Percentiles rank a stretch among this genome's conserved stretches.
These are phyloP conservation scores for Chaetomiaceae sp. DNA, from an alignment of 2,329 filamentous ascomycete species.

Conservation along the genomic window DNA sequence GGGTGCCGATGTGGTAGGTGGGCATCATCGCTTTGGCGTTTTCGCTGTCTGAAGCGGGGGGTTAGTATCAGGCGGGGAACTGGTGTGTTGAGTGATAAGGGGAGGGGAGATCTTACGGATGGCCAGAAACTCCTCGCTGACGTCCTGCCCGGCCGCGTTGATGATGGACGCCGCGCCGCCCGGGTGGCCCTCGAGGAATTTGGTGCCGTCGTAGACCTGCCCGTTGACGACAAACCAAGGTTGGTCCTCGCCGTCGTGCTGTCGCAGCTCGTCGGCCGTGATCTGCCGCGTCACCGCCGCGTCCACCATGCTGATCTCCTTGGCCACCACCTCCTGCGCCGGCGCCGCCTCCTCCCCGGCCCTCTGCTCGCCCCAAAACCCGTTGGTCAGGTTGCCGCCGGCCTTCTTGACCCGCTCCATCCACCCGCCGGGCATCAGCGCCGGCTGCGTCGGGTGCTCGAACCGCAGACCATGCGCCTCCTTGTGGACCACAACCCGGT, in stretches of 20 bases:
- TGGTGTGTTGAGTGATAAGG: not conserved
- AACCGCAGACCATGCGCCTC: constrained; percentile 63
- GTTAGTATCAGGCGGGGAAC: constrained; percentile 1
- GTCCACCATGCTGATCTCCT: constrained; percentile 73
- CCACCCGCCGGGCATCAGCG: constrained; percentile 74
- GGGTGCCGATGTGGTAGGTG: constrained; percentile 73
- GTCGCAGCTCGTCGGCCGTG: constrained; percentile 62
- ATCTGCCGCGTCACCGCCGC: constrained; percentile 58
- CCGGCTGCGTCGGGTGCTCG: constrained; percentile 82
- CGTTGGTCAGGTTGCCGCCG: constrained; percentile 73
- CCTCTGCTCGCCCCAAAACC: constrained; percentile 74
- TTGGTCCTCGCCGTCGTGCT: constrained; percentile 56
- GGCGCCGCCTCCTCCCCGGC: constrained; percentile 42
- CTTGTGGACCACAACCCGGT: constrained; percentile 67
- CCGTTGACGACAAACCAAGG: constrained; percentile 89
- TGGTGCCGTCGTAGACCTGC: constrained; percentile 81
- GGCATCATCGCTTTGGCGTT: constrained; percentile 89
- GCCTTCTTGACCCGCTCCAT: constrained; percentile 85
- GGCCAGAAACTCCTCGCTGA: constrained; percentile 81
- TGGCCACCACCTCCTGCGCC: constrained; percentile 42
- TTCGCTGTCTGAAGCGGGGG: constrained; percentile 63
- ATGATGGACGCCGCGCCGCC: constrained; percentile 82
- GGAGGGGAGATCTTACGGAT: constrained; percentile 62
- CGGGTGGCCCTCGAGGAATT: constrained; percentile 74
- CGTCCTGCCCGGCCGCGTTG: constrained; percentile 73